These are phyloP conservation scores for Podospora pseudocomata DNA, from an alignment of 495 filamentous ascomycete genomes.

Conservation along the genomic window DNA sequence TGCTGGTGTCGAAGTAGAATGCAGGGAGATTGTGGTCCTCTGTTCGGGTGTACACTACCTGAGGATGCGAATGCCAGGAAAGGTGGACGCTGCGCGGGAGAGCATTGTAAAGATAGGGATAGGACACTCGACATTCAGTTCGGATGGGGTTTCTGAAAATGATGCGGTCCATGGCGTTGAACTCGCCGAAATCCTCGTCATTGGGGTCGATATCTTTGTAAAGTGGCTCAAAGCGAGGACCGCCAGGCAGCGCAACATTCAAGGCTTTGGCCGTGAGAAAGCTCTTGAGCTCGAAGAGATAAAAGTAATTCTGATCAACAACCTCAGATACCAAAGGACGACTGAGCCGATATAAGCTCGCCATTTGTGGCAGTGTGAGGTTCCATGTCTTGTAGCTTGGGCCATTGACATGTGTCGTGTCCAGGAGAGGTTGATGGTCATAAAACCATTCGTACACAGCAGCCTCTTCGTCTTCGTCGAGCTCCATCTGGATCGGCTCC, in stretches of 20 bases:
- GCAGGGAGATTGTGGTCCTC: conserved; percentile 88
- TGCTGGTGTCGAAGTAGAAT: conserved; percentile 96
- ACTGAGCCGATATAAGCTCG: conserved; percentile 87
- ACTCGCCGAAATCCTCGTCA: conserved; percentile 99
- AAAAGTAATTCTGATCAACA: conserved; percentile 94
- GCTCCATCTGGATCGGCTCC: conserved; percentile 98
- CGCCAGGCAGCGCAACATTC: conserved; percentile 95
- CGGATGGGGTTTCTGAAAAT: conserved; percentile 96
- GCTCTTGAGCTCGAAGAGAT: conserved; percentile 95
- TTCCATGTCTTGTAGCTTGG: conserved; percentile 98
- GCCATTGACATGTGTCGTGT: conserved; percentile 92
- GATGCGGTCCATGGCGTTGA: conserved; percentile 99
- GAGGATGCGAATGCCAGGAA: conserved; percentile 90
- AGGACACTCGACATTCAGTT: conserved; percentile 93
- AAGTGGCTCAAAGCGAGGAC: conserved; percentile 92
- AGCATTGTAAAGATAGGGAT: conserved; percentile 94
- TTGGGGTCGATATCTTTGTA: conserved; percentile 99
- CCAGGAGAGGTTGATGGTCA: conserved; percentile 85
- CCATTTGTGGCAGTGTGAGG: conserved; percentile 91
- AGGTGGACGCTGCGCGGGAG: conserved; percentile 91
- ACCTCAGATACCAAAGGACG: conserved; percentile 87
- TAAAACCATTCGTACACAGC: conserved; percentile 97
- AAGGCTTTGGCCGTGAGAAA: conserved; percentile 96
- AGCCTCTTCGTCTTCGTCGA: conserved; percentile 91
- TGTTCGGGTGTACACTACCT: conserved; percentile 83